These are phyloP conservation scores for Boletus reticulatus DNA, from an alignment of 768 basidiomycete genomes.

Conservation along the genomic window DNA sequence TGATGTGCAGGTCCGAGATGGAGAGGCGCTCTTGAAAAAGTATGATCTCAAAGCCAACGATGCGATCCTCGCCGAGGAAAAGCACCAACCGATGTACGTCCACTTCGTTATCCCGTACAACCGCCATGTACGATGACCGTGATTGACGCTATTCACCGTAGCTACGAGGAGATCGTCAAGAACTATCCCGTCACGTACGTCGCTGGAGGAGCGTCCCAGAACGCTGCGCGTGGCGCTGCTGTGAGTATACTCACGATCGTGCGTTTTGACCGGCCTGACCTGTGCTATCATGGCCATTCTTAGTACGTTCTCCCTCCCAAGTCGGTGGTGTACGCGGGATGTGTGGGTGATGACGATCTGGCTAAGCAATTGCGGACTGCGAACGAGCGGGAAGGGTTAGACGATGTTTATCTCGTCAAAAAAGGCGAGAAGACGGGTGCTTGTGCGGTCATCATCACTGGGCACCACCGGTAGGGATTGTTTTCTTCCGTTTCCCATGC, in stretches of 20 bases:
- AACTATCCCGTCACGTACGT: conserved; percentile 83
- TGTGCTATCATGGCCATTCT: neutral
- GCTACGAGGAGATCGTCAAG: conserved; percentile 85
- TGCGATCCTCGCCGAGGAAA: conserved; percentile 90
- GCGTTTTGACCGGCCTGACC: neutral
- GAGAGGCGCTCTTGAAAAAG: conserved; percentile 82
- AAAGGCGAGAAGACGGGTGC: conserved; percentile 90
- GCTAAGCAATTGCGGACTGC: conserved; percentile 85
- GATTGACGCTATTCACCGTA: conserved; percentile 29
- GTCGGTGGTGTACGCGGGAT: conserved; percentile 92
- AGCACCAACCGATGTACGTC: conserved; percentile 78
- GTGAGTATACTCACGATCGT: conserved; percentile 46
- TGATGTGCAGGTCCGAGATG: conserved; percentile 90
- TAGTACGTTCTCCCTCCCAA: conserved; percentile 88
- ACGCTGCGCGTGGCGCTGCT: conserved; percentile 93
- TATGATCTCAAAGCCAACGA: conserved; percentile 93
- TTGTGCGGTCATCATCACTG: conserved; percentile 94
- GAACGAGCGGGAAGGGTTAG: conserved; percentile 89
- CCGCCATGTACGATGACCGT: neutral
- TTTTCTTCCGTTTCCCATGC: neutral
- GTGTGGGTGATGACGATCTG: conserved; percentile 91
- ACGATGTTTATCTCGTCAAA: conserved; percentile 86
- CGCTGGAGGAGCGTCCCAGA: conserved; percentile 96
- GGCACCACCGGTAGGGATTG: conserved; percentile 72
- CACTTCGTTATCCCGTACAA: neutral